A percentile compares a stretch with the other conserved stretches of the same genome.
phyloP scores from a whole-genome alignment of 139 green algal species.

The Chlamydomonas sphaeroides region DNA sequence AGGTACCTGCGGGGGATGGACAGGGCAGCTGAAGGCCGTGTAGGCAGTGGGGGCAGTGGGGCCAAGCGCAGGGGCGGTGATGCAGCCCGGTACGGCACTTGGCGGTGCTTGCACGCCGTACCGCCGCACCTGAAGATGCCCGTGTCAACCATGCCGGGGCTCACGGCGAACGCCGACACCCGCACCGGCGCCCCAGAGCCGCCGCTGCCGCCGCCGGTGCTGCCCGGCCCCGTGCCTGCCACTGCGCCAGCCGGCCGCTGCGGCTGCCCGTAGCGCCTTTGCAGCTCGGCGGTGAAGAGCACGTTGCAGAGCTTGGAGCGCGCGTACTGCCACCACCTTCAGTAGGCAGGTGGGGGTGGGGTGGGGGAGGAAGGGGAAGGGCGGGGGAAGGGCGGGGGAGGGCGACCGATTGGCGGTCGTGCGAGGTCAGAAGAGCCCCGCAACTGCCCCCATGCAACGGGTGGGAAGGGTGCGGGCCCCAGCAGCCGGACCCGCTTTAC shows the following conservation, averaged over 20 bases:
- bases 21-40: background rate
- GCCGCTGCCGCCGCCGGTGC: background rate
- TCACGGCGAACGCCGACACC: background rate
- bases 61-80: too few species aligned
- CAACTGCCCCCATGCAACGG: too few species aligned
- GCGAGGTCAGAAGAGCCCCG: too few species aligned
- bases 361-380: too few species aligned
- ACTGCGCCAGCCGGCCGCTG: background rate
- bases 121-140: slow-evolving; percentile 1
- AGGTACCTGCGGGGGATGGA: background rate
- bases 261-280: slow-evolving; percentile 45
- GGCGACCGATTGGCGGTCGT: too few species aligned
- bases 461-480: too few species aligned
- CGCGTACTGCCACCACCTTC: slow-evolving; percentile 55
- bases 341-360: background rate
- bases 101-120: background rate
- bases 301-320: slow-evolving; percentile 78
- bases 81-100: too few species aligned
- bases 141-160: slow-evolving; percentile 13
- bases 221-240: background rate
- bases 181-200: background rate
- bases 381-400: too few species aligned
- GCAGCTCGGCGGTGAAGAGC: slow-evolving; percentile 65
- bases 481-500: too few species aligned
- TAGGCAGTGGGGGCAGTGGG: background rate